These are phyloP conservation scores for Tephrocybe sp. DNA, from an alignment of 768 basidiomycete genomes.

Conservation along the genomic window DNA sequence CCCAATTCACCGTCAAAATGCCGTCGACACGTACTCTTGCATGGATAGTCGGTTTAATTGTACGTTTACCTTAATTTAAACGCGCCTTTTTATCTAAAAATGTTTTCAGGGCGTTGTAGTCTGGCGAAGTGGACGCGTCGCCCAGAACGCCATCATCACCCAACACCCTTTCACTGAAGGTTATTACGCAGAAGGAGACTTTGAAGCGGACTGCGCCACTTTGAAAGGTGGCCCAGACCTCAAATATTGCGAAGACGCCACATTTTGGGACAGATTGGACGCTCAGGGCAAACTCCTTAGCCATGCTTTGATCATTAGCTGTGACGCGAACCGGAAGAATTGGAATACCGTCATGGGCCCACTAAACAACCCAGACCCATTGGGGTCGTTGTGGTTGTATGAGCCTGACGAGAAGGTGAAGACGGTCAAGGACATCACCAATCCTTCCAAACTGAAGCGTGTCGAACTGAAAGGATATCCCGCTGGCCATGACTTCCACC, in stretches of 20 bases:
- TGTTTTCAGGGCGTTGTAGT: conserved; percentile 37
- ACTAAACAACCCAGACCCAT: conserved; percentile 51
- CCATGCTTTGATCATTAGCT: conserved; percentile 46
- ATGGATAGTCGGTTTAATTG: conserved; percentile 14
- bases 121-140: conserved; percentile 43
- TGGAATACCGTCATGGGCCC: conserved; percentile 86
- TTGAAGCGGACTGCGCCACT: conserved; percentile 41
- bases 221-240: conserved; percentile 34
- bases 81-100: not conserved
- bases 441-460: conserved; percentile 30
- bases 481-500: conserved; percentile 61
- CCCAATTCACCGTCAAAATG: conserved; percentile 9
- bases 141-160: conserved; percentile 39
- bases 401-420: conserved; percentile 19
- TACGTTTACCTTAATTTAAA: conserved; percentile 6
- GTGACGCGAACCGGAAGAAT: conserved; percentile 51
- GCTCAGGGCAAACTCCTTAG: conserved; percentile 33
- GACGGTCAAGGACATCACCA: conserved; percentile 4
- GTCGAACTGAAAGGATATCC: conserved; percentile 54
- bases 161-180: conserved; percentile 44
- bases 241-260: conserved; percentile 62
- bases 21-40: conserved; percentile 18
- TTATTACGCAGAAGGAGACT: conserved; percentile 52
- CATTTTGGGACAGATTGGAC: conserved; percentile 61
- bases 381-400: conserved; percentile 64